Conservation (phyloP, 148 eudicot species). For the Chenopodium formosanum region DNA sequence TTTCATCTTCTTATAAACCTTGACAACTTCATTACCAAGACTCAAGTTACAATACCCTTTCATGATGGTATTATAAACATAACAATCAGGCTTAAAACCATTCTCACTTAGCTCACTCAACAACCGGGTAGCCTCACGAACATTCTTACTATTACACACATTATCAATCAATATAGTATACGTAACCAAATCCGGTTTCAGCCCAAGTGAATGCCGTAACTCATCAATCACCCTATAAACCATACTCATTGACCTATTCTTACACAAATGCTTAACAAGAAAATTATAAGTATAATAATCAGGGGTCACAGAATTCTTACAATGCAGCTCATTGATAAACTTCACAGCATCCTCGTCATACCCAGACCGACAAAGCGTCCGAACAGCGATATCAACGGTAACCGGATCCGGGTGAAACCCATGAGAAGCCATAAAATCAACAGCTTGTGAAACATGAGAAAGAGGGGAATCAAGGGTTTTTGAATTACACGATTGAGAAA, state of each 20-base stretch:
- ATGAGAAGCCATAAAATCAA: constrained; percentile 49
- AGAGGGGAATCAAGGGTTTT: constrained; percentile 12
- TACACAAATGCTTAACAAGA: constrained; percentile 54
- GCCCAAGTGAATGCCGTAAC: constrained; percentile 38
- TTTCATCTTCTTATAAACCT: constrained; percentile 67
- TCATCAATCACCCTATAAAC: constrained; percentile 55
- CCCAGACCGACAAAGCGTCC: constrained; percentile 49
- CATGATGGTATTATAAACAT: constrained; percentile 80
- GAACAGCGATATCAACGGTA: constrained; percentile 56
- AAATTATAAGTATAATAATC: constrained; percentile 66
- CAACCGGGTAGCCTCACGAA: constrained; percentile 73
- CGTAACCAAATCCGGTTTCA: constrained; percentile 68
- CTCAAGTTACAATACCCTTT: constrained; percentile 74
- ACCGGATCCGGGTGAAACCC: constrained; percentile 57
- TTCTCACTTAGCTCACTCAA: constrained; percentile 52
- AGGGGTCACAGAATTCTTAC: constrained; percentile 39
- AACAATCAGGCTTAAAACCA: constrained; percentile 81
- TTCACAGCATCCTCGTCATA: constrained; percentile 51
- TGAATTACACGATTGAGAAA: constrained; percentile 40
- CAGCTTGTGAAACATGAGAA: constrained; percentile 28
- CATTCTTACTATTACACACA: constrained; percentile 72
- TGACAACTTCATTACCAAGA: constrained; percentile 60
- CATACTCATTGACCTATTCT: constrained; percentile 39
- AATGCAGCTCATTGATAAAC: constrained; percentile 51
- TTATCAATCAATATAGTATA: constrained; percentile 90